phyloP scores from a whole-genome alignment of 345 rosid species.

The Conringia planisiliqua region DNA sequence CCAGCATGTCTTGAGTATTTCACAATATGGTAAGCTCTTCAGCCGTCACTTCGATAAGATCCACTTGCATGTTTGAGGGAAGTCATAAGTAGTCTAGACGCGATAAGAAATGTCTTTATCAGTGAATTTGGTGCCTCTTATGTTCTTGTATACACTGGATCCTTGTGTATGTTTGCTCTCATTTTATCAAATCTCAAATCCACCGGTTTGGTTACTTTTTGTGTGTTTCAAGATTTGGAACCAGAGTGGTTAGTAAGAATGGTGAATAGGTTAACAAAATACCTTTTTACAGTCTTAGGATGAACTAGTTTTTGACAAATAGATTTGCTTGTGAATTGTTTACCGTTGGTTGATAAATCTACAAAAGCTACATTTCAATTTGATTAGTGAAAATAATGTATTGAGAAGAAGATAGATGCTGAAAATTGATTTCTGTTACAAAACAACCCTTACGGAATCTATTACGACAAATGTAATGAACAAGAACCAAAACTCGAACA shows the following conservation, averaged over 20 bases:
- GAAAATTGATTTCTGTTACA: neutral
- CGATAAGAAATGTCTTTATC: neutral
- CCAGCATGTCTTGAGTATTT: constrained; percentile 32
- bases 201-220: neutral
- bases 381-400: neutral
- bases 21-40: constrained; percentile 18
- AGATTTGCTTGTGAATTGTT: neutral
- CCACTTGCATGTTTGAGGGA: constrained; percentile 8
- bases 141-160: constrained; percentile 7
- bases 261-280: neutral
- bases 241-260: neutral
- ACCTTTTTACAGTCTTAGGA: neutral
- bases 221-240: constrained; percentile 1
- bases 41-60: neutral
- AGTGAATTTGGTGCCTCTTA: neutral
- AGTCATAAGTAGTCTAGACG: constrained; percentile 15
- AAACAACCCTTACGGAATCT: neutral
- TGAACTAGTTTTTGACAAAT: neutral
- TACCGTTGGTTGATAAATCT: neutral
- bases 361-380: neutral
- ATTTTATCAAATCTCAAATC: neutral
- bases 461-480: neutral
- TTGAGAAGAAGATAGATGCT: neutral
- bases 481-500: neutral
- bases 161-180: neutral